Percentiles rank a stretch among this genome's conserved stretches.
Evolutionary conservation across 139 green algal genomes (phyloP).

Genomic region (Chlamydomonas incerta): DNA sequence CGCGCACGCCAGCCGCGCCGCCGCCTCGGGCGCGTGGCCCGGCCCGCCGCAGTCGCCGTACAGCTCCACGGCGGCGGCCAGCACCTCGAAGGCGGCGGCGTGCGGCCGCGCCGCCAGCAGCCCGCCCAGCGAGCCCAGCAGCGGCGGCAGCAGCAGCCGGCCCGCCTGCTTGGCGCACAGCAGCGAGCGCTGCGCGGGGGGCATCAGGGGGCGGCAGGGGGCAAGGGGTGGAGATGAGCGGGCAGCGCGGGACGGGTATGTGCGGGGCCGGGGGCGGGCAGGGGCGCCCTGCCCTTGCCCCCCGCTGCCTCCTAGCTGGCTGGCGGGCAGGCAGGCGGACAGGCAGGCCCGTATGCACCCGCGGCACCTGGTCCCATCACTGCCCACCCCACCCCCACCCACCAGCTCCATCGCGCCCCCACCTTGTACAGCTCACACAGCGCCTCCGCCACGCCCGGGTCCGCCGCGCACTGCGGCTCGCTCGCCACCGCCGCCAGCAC

Average conservation of each 20-base stretch:
- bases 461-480: conserved; percentile 48
- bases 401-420: background rate
- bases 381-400: background rate
- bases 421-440: conserved; percentile 69
- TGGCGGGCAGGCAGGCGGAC: too few species aligned
- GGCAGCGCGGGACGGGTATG: too few species aligned
- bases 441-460: conserved; percentile 54
- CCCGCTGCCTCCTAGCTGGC: too few species aligned
- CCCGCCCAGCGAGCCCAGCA: conserved; percentile 43
- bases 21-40: conserved; percentile 54
- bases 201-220: background rate
- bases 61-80: conserved; percentile 63
- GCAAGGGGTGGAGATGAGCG: too few species aligned
- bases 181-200: conserved; percentile 44
- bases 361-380: too few species aligned
- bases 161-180: conserved; percentile 30
- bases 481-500: conserved; percentile 55
- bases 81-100: conserved; percentile 56
- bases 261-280: background rate
- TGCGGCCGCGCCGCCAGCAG: conserved; percentile 29
- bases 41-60: conserved; percentile 57
- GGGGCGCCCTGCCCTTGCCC: too few species aligned
- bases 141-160: conserved; percentile 61
- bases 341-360: too few species aligned
- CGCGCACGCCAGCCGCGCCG: conserved; percentile 30